Evolutionary conservation across 768 basidiomycete species (phyloP), one percentile per base, ranked within the genome.

Genomic region (Amanita subjunquillea): DNA sequence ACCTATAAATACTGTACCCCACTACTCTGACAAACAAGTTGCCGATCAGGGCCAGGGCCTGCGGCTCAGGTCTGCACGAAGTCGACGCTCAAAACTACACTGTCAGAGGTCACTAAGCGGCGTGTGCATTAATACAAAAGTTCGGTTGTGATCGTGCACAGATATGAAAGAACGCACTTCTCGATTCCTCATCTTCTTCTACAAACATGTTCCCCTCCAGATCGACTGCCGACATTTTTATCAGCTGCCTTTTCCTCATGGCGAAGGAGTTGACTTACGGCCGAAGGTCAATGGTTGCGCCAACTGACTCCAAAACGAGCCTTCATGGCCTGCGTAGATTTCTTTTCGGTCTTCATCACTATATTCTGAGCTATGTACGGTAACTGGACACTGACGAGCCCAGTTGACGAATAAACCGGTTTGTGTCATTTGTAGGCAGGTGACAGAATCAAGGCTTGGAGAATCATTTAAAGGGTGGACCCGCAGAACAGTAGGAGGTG

Each of bases 401-500:
- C 73, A 78, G 51, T 75, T 79, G 34, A 80, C 56, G 54, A 70
- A 82, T 10, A 82, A 54, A 0, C 73, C 75, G 0, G 77, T 76
- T 25, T 77, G 72, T 0, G 77, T 76, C 66, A 80, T 70, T 59
- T 81, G 79, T 20, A 82, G 68, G 57, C 79, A 82, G 23, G 71
- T 70, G n/a, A 80, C 59, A 51, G 54, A 55, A 15, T 37, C 51
- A 25, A 76, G 60, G 45, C 56, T 58, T 1, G 57, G 47, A 0
- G 62, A 59, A 40, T 70, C 58, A 13, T 60, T 63, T 47, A 73
- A 43, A 15, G 44, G 10, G 22, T 52, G 32, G 1, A 45, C 51
- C 0, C 51, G 42, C 7, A 67, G 44, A 57, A 62, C 4, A 64
- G 66, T 25, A 65, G 49, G 27, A 68, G 69, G 4, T 58, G 55